These are phyloP conservation scores for Hortiboletus campestris DNA, from an alignment of 768 basidiomycete genomes.

Conservation along the genomic window DNA sequence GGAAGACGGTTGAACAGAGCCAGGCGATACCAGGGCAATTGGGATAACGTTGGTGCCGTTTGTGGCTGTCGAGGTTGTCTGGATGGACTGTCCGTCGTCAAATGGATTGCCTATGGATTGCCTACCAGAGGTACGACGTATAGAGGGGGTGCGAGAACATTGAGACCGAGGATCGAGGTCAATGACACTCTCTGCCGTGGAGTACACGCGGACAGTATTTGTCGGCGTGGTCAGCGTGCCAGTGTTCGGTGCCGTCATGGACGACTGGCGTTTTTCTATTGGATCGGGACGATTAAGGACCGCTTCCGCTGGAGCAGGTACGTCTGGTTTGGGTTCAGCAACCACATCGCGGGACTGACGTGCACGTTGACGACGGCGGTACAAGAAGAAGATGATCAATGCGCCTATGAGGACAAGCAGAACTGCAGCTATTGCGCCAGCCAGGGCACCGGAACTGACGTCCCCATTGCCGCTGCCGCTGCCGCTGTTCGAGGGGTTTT, in stretches of 20 bases:
- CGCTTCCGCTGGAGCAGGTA: slow-evolving; percentile 70
- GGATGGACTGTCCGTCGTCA: slow-evolving; percentile 74
- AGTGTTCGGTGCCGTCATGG: slow-evolving; percentile 19
- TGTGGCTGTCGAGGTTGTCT: slow-evolving; percentile 68
- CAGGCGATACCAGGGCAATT: slow-evolving; percentile 73
- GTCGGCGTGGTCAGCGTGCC: slow-evolving; percentile 5
- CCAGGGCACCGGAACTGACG: slow-evolving; percentile 67
- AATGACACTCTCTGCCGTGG: slow-evolving; percentile 49
- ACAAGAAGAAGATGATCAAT: slow-evolving; percentile 56
- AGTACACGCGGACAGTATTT: slow-evolving; percentile 48
- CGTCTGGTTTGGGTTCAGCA: slow-evolving; percentile 50
- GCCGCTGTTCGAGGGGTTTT: slow-evolving; percentile 19
- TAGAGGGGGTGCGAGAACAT: slow-evolving; percentile 18
- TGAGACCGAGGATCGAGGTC: slow-evolving; percentile 58
- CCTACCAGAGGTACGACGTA: slow-evolving; percentile 19
- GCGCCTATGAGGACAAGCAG: slow-evolving; percentile 57
- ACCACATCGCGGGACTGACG: slow-evolving; percentile 32
- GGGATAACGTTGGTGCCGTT: slow-evolving; percentile 85
- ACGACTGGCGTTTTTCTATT: slow-evolving; percentile 51
- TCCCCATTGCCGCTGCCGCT: slow-evolving; percentile 36
- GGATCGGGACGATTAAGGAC: slow-evolving; percentile 85
- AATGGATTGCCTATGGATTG: slow-evolving; percentile 60
- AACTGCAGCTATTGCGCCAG: slow-evolving; percentile 67
- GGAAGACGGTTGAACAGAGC: slow-evolving; percentile 38
- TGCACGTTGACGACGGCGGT: slow-evolving; percentile 55